Percentiles rank a stretch among this genome's conserved stretches.
These are phyloP conservation scores for Amyloporia xantha DNA, from an alignment of 768 basidiomycete genomes.

Conservation along the genomic window DNA sequence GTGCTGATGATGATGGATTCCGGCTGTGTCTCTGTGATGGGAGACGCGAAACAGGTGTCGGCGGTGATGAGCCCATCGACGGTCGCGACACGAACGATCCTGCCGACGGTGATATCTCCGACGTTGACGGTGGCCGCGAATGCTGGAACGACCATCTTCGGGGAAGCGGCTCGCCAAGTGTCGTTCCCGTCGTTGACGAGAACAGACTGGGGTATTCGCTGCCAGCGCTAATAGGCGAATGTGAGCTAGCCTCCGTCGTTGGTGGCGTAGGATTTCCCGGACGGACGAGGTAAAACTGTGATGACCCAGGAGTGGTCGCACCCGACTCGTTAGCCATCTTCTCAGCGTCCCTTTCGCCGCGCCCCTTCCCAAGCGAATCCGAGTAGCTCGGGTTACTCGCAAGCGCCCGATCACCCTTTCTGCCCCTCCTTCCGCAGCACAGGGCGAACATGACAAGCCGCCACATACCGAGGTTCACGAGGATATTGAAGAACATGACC, in stretches of 20 bases:
- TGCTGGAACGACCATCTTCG: conserved; percentile 25
- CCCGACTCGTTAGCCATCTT: conserved; percentile 11
- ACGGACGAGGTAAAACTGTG: conserved; percentile 14
- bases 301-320: conserved; percentile 12
- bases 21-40: conserved; percentile 15
- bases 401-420: conserved; percentile 12
- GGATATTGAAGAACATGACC: conserved; percentile 56
- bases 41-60: not conserved
- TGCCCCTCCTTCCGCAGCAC: conserved; percentile 11
- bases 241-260: conserved; percentile 1
- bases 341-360: conserved; percentile 6
- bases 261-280: conserved; percentile 23
- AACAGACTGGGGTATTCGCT: conserved; percentile 9
- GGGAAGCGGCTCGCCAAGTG: conserved; percentile 23
- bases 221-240: conserved; percentile 13
- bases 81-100: conserved; percentile 11
- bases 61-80: too few relatives aligned
- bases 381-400: conserved; percentile 13
- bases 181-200: conserved; percentile 12
- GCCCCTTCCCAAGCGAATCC: conserved; percentile 16
- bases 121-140: conserved; percentile 22
- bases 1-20: conserved; percentile 12
- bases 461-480: conserved; percentile 22
- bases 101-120: conserved; percentile 10
- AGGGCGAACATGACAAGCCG: conserved; percentile 12